Base-by-base conservation (phyloP, 2,329 filamentous ascomycete species). In the Scedosporium boydii region DNA sequence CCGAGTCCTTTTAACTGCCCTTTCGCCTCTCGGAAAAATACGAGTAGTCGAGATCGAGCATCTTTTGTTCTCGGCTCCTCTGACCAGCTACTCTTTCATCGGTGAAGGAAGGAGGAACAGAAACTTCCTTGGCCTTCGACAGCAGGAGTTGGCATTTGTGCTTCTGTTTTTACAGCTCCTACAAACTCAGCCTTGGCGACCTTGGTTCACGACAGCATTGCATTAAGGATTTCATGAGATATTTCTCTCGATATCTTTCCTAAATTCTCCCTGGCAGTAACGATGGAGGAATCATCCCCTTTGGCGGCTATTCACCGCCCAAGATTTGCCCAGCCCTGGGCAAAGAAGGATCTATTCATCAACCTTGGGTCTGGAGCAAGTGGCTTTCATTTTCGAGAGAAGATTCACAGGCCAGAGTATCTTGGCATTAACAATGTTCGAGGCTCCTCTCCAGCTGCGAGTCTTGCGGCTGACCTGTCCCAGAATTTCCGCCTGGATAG, bases 401-500 rank as follows among this genome's bases (percentile, higher is more conserved):
- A 87, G 74, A 76, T 87, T 72, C 77, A 84, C 68, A 80, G 82
- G 65, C 76, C 81, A 42, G 93, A 96, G 75, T 96, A 95, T 78
- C 96, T 98, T 78, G 87, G 82, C 69, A 76, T 89, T 69, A 92
- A 90, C 72, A 83, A 88, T 60, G 80, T 91, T 70, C 86, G 86
- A 68, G 91, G 91, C 58, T 96, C 93, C 21, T 99, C 95, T 63
- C 95, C 95, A 5, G 93, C 92, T 42, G 87, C 91, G 60, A 96
- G 91, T 71, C 80, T 99, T 68, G 93, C 93, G 51, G 93, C 92
- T 65, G 95, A 99, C 76, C 82, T 98, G 69, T 97, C 93, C 63
- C 92, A 96, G 73, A 99, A 98, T 79, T 96, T 98, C 74, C 90
- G 93, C 73, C 90, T 98, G 73, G 93, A 97, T 76, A 91, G 77